phyloP scores from a whole-genome alignment of 2,329 filamentous ascomycete species.

The Biscogniauxia mediterranea region DNA sequence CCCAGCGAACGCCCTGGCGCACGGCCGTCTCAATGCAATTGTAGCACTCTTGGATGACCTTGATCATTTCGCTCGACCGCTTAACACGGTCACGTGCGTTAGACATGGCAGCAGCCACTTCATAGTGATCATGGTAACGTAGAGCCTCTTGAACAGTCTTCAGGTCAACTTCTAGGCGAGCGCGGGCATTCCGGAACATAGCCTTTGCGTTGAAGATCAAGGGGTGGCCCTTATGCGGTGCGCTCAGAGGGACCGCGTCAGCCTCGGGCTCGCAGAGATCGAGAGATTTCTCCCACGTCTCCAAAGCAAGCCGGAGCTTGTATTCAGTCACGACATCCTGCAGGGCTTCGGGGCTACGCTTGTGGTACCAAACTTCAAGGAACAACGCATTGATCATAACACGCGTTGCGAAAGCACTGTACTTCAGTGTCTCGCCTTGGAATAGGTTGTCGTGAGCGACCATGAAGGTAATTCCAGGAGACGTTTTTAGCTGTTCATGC shows the following conservation, averaged over 20 bases:
- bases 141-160: constrained; percentile 95
- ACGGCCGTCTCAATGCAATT: constrained; percentile 97
- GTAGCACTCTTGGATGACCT: constrained; percentile 96
- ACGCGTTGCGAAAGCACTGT: constrained; percentile 94
- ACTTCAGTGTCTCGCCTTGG: constrained; percentile 84
- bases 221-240: constrained; percentile 92
- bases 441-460: constrained; percentile 94
- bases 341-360: constrained; percentile 93
- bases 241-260: constrained; percentile 83
- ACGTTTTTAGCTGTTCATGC: constrained; percentile 72
- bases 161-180: constrained; percentile 88
- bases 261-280: constrained; percentile 90
- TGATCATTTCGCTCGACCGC: constrained; percentile 95
- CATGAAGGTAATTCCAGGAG: constrained; percentile 80
- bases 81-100: constrained; percentile 90
- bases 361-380: constrained; percentile 98
- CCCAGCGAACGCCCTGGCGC: constrained; percentile 92
- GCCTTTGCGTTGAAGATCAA: constrained; percentile 98
- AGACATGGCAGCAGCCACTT: constrained; percentile 96
- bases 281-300: constrained; percentile 98
- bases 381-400: constrained; percentile 99
- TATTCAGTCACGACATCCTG: constrained; percentile 98
- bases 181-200: constrained; percentile 90
- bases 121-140: constrained; percentile 94
- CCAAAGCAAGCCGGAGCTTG: constrained; percentile 90